Evolutionary conservation across 371 early-diverging fungal genomes (phyloP).

Genomic region (Mucor saturninus): DNA sequence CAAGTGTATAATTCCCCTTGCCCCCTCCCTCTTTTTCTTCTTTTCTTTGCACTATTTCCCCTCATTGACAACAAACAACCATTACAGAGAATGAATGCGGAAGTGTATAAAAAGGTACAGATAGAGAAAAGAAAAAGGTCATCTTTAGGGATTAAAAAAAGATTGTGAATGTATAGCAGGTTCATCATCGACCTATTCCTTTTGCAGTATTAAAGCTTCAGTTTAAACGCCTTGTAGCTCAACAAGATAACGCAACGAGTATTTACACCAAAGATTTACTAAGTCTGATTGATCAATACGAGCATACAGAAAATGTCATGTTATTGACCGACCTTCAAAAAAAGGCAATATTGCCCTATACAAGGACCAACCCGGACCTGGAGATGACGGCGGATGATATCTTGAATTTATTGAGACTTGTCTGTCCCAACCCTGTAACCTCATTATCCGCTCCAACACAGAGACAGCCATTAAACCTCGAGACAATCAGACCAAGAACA

Average conservation of each 20-base stretch:
- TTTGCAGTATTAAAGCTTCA: slow-evolving; percentile 50
- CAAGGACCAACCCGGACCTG: slow-evolving; percentile 46
- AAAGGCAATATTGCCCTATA: slow-evolving; percentile 50
- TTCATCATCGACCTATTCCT: slow-evolving; percentile 30
- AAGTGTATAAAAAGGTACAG: too few species aligned
- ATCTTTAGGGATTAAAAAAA: too few species aligned
- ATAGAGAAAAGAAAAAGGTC: too few species aligned
- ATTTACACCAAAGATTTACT: slow-evolving; percentile 50
- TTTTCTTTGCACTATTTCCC: too few species aligned
- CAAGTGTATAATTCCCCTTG: too few species aligned
- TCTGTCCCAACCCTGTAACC: slow-evolving; percentile 31
- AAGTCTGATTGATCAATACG: slow-evolving; percentile 44
- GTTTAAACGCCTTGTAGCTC: slow-evolving; percentile 40
- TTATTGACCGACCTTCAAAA: slow-evolving; percentile 46
- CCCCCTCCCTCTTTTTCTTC: too few species aligned
- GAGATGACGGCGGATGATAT: slow-evolving; percentile 60
- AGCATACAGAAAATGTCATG: slow-evolving; percentile 38
- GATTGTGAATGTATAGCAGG: not conserved
- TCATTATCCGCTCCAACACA: slow-evolving; percentile 34
- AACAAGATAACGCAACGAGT: slow-evolving; percentile 5
- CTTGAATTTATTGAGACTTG: slow-evolving; percentile 44
- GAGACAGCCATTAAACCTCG: slow-evolving; percentile 1
- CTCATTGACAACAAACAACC: too few species aligned
- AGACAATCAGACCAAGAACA: slow-evolving; percentile 20
- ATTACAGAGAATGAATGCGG: too few species aligned